Evolutionary conservation across 2,329 filamentous ascomycete species (phyloP), one percentile per base, ranked within the genome.

Genomic region (Chaetomiaceae sp.): DNA sequence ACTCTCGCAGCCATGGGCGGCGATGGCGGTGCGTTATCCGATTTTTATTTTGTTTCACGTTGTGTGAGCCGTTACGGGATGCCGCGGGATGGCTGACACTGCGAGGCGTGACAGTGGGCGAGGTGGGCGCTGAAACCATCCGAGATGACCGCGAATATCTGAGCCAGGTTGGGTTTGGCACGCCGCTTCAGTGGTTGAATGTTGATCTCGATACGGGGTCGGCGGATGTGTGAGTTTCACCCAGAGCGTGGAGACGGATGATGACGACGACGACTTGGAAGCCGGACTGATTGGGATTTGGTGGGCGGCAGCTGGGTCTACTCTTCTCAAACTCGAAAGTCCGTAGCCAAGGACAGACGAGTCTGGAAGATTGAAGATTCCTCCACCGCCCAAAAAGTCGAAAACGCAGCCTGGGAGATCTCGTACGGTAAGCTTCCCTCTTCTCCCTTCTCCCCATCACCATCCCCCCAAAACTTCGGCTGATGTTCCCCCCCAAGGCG

Each of bases 171-270:
- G 75, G 72, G 2, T 73, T 90, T 57, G 87, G 86, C 40, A 77
- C 64, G 1, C 75, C 75, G 5, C 59, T 66, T 5, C 81, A 85
- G 61, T 78, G 72, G 3, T 65, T 89, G 57, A 77, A 82, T 54
- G 66, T 90, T 55, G 85, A 89, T 65, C 78, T 90, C 55, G 87
- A 90, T 60, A 90, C 87, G 13, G 79, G 78, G 10, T 81, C 78
- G 7, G 70, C 74, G 9, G 79, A 81, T 54, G 67, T 79, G 85
- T 94, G 78, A 79, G 86, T 82, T n/a, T n/a, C n/a, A n/a, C 42
- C 1, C 13, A 7, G 7, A 8, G 20, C 14, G 21, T 36, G 6
- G 42, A n/a, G 6, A 8, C 20, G 10, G n/a, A 47, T 29, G 40
- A 3, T 11, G 25, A 18, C 32, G 25, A n/a, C 30, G 25, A 53